phyloP scores from a whole-genome alignment of 2,329 filamentous ascomycete species.

The Pseudocercospora cruenta region DNA sequence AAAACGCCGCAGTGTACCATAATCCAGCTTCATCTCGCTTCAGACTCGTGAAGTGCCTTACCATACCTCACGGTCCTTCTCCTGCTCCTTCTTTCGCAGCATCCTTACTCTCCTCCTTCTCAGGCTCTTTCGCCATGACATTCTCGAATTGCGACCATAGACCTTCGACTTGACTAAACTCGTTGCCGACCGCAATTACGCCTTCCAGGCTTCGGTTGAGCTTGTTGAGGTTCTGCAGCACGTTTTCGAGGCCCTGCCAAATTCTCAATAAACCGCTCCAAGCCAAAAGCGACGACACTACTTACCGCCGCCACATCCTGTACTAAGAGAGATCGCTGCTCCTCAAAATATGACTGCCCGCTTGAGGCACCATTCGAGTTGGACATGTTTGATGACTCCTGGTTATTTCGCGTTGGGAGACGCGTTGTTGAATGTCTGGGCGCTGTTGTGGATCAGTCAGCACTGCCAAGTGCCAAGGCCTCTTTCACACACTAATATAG shows the following conservation, averaged over 20 bases:
- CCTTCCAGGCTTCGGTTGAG: slow-evolving; percentile 90
- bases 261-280: neutral
- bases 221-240: slow-evolving; percentile 94
- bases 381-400: slow-evolving; percentile 11
- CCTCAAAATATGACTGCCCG: slow-evolving; percentile 68
- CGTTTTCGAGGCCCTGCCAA: slow-evolving; percentile 73
- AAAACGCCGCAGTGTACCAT: neutral
- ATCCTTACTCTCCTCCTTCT: slow-evolving; percentile 41
- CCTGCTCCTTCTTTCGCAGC: slow-evolving; percentile 32
- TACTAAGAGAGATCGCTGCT: slow-evolving; percentile 72
- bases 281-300: neutral
- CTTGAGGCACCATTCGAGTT: neutral
- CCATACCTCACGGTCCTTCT: slow-evolving; percentile 7
- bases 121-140: slow-evolving; percentile 78
- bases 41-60: neutral
- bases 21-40: neutral
- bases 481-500: too few species aligned
- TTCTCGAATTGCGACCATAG: slow-evolving; percentile 97
- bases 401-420: neutral
- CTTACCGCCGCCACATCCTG: slow-evolving; percentile 72
- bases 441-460: too few species aligned
- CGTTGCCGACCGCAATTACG: slow-evolving; percentile 90
- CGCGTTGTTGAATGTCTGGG: slow-evolving; percentile 1
- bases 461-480: too few species aligned
- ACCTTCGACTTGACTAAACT: slow-evolving; percentile 95